Percentiles rank a stretch among this genome's conserved stretches.
Evolutionary conservation across 352 stramenopile genomes (phyloP).

Genomic region (Globisporangium alternatum): DNA sequence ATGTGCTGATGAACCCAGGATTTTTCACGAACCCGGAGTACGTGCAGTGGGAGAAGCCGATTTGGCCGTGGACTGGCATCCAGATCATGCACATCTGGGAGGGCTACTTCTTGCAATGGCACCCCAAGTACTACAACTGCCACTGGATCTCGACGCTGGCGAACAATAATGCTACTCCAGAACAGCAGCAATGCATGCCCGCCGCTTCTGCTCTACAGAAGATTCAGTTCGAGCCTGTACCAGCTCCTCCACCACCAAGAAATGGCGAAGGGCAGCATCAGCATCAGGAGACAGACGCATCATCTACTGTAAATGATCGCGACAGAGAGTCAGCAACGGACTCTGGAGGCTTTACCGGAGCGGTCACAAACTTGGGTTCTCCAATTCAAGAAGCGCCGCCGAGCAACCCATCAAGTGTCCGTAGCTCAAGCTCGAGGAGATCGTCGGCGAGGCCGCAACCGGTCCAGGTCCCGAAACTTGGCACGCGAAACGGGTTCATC

Average conservation of each 20-base stretch:
- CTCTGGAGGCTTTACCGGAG: neutral
- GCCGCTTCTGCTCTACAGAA: conserved; percentile 5
- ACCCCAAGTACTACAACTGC: conserved; percentile 80
- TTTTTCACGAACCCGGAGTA: conserved; percentile 58
- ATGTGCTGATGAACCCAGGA: conserved; percentile 48
- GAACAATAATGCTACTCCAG: conserved; percentile 13
- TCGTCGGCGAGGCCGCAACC: conserved; percentile 11
- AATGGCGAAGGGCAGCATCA: neutral
- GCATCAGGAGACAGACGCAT: neutral
- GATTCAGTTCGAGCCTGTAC: conserved; percentile 8
- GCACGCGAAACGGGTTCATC: conserved; percentile 22
- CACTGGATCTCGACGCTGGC: conserved; percentile 63
- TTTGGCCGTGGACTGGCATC: conserved; percentile 79
- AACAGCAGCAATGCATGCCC: conserved; percentile 8
- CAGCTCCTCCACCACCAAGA: neutral
- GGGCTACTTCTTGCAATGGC: conserved; percentile 84
- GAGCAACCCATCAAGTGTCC: conserved; percentile 13
- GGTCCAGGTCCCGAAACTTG: conserved; percentile 13
- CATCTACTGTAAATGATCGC: neutral
- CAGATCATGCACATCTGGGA: conserved; percentile 84
- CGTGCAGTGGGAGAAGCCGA: conserved; percentile 39
- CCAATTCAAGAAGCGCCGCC: conserved; percentile 5
- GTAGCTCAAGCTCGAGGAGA: conserved; percentile 8
- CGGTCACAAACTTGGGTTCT: neutral
- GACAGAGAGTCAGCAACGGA: conserved; percentile 2